Evolutionary conservation across 2,329 filamentous ascomycete species (phyloP), one percentile per base, ranked within the genome.

Genomic region (Phialophora chinensis): DNA sequence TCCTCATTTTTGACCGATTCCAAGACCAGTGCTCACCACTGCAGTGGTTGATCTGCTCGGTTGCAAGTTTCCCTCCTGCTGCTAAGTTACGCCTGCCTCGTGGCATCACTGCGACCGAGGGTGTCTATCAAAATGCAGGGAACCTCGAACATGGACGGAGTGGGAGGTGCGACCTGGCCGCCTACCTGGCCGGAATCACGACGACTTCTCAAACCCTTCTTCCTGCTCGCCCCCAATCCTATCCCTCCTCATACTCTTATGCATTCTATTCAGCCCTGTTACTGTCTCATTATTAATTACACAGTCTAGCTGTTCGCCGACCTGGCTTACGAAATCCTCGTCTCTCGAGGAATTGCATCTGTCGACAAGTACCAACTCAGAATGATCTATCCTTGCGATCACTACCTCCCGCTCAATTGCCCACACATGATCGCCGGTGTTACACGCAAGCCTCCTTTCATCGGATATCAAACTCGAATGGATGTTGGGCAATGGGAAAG

Each of bases 261-360:
- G 53, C 27, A 35, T 52, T 62, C 47, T 60, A 23, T 60, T 54
- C 56, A 14, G 3, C 20, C 53, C 47, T 58, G 14, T 60, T 50
- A 55, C 61, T 53, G 59, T 52, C 54, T 23, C 65, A 63, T 56
- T 56, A 49, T 62, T 35, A 56, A 44, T 50, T 62, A 47, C 50
- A 58, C 60, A 58, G 44, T 60, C 61, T 66, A 66, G 60, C 53
- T 61, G 29, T 42, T 59, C 56, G 56, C 25, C 68, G 66, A 33
- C 60, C 52, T 68, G 66, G 68, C 68, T 64, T 63, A 54, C 62
- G 68, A 68, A 52, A 70, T 70, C 63, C 62, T 66, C 53, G 63
- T 70, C 4, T 70, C 63, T 58, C 68, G 68, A 60, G 65, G 63
- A 25, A 66, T 68, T 49, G 66, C 68, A 25, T 63, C 63, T 44